Conservation (phyloP, 2,329 filamentous ascomycete species). For the Tolypocladium endophyticum region DNA sequence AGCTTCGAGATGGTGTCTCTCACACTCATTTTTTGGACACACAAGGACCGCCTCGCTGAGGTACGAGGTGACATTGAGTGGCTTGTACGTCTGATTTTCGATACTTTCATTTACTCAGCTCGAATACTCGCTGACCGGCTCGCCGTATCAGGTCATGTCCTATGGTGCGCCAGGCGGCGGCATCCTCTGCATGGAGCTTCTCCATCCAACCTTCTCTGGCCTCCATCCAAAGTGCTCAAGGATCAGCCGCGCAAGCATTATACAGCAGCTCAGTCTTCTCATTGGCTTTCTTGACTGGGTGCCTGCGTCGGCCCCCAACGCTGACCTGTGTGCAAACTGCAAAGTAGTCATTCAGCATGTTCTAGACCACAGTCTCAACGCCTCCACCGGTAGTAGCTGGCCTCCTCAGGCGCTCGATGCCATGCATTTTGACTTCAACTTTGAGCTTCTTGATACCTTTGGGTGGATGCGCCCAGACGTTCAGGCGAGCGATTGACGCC, state of each 20-base stretch:
- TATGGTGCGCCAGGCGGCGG: constrained; percentile 35
- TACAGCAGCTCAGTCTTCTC: constrained; percentile 38
- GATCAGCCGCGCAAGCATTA: constrained; percentile 16
- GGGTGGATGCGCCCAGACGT: constrained; percentile 28
- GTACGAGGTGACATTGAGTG: constrained; percentile 32
- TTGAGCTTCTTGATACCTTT: constrained; percentile 38
- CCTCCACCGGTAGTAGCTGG: not conserved
- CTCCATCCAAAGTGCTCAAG: constrained; percentile 26
- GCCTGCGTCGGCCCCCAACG: constrained; percentile 32
- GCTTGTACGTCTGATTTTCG: constrained; percentile 15
- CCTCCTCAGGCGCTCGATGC: constrained; percentile 13
- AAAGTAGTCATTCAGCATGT: constrained; percentile 34
- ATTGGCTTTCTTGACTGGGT: constrained; percentile 39
- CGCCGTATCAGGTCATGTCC: constrained; percentile 22
- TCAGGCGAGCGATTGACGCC: not conserved
- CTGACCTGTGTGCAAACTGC: constrained; percentile 30
- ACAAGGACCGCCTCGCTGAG: constrained; percentile 29
- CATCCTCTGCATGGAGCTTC: constrained; percentile 36
- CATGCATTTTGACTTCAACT: constrained; percentile 27
- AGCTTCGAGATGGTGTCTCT: constrained; percentile 35
- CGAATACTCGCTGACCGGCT: not conserved
- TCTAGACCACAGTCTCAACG: constrained; percentile 33
- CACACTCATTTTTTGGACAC: constrained; percentile 33
- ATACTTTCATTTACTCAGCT: too few relatives aligned
- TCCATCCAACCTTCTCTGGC: constrained; percentile 23